Conservation (phyloP, 2,329 filamentous ascomycete species). For the Fusarium udum region DNA sequence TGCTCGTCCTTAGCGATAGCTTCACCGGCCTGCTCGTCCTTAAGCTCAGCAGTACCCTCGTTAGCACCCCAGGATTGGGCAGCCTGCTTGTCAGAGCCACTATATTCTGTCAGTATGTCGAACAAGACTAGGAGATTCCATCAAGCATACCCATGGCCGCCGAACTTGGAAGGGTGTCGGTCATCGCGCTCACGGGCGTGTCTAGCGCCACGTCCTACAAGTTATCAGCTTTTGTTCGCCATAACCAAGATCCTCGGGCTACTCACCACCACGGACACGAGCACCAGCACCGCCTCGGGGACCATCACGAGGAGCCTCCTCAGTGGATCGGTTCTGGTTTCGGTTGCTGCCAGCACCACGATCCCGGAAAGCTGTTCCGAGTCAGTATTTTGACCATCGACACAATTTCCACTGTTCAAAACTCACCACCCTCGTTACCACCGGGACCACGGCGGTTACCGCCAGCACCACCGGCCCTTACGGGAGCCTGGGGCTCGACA, state of each 20-base stretch:
- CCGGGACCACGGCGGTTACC: conserved; percentile 65
- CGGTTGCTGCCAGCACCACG: conserved; percentile 80
- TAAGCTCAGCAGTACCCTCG: conserved; percentile 84
- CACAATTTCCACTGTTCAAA: conserved; percentile 2
- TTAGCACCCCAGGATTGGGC: conserved; percentile 88
- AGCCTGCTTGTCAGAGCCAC: conserved; percentile 86
- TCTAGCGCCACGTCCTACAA: conserved; percentile 62
- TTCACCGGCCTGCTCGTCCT: conserved; percentile 91
- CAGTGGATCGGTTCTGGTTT: conserved; percentile 84
- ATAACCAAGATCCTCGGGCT: neutral
- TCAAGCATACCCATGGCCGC: conserved; percentile 56
- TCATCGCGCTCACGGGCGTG: conserved; percentile 65
- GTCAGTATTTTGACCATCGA: conserved; percentile 16
- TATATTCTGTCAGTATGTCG: conserved; percentile 48
- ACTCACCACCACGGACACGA: conserved; percentile 68
- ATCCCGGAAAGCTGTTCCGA: conserved; percentile 81
- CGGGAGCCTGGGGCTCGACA: conserved; percentile 76
- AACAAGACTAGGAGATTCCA: neutral
- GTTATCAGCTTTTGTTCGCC: conserved; percentile 4
- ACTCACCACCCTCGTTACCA: conserved; percentile 89
- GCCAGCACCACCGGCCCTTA: conserved; percentile 53
- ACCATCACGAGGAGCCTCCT: conserved; percentile 67
- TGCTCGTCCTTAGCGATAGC: conserved; percentile 87
- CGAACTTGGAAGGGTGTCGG: conserved; percentile 59
- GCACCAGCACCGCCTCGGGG: conserved; percentile 72